Percentiles rank a stretch among this genome's conserved stretches.
Conservation (phyloP, 2,329 filamentous ascomycete genomes). For the Verticillium nubilum region DNA sequence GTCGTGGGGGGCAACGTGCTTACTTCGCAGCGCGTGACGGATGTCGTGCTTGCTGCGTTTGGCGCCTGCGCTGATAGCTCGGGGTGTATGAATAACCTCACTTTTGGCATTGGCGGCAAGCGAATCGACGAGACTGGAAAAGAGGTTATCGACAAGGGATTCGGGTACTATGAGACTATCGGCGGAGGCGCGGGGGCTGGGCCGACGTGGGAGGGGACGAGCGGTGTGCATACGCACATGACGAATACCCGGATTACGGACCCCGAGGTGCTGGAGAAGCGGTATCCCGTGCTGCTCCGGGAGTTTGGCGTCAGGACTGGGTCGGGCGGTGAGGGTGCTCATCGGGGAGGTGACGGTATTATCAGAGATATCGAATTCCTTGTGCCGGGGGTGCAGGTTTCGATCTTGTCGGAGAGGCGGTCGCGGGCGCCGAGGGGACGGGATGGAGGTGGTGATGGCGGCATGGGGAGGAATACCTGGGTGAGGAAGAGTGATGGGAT, state of each 20-base stretch:
- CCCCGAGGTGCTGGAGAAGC: constrained; percentile 27
- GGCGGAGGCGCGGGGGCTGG: constrained; percentile 26
- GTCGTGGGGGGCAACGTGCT: constrained; percentile 82
- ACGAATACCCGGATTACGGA: constrained; percentile 32
- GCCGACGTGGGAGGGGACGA: constrained; percentile 19
- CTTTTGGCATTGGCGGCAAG: constrained; percentile 75
- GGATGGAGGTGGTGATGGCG: constrained; percentile 63
- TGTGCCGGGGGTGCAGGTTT: constrained; percentile 64
- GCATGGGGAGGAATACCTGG: constrained; percentile 67
- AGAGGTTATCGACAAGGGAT: constrained; percentile 42
- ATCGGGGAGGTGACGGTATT: constrained; percentile 70
- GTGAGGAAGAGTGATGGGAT: constrained; percentile 30
- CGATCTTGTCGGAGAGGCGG: constrained; percentile 71
- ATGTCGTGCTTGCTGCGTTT: constrained; percentile 78
- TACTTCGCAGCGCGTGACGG: constrained; percentile 74
- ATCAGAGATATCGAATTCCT: constrained; percentile 77
- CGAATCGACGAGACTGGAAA: constrained; percentile 34
- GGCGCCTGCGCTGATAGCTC: constrained; percentile 72
- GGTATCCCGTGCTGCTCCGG: constrained; percentile 25
- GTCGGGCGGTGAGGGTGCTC: constrained; percentile 55
- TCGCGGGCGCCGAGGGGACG: constrained; percentile 74
- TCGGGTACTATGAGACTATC: constrained; percentile 30
- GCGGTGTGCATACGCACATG: constrained; percentile 28
- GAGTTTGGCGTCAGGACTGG: constrained; percentile 22
- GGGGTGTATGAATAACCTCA: constrained; percentile 80